Base-by-base conservation (phyloP, 306 rosid genomes). In the Cyclanthera cordifolia region DNA sequence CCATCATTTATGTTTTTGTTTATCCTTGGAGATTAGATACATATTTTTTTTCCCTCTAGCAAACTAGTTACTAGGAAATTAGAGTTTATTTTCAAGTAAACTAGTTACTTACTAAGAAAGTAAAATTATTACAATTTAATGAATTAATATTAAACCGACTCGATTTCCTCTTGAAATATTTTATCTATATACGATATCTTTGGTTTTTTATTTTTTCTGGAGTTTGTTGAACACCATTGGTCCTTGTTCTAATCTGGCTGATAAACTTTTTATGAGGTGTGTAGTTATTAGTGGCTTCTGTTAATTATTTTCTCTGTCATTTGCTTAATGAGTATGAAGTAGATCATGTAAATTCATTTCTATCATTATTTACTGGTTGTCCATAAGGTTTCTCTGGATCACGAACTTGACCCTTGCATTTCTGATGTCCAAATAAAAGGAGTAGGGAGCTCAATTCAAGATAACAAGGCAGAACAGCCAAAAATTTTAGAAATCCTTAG, bases 351-450 rank as follows among this genome's bases (percentile, higher is more conserved):
- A 61, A 37, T 2, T 19, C 28, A 5, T 20, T 61, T 16, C 17
- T 39, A 19, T 6, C 10, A 4, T 12, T 63, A 39, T 20, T 39
- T 51, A 32, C 52, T 13, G n/a, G 39, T 60, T 60, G 27, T 4
- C 46, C 67, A 1, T 27, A 61, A 37, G 28, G 28, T 59, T 32
- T 2, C 3, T 61, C 16, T n/a, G 24, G 6, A 61, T 37, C 41
- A 61, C 19, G 2, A 37, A 64, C 49, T 60, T 4, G 48, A 17
- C 27, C 6, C 9, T 57, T 25, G 43, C 15, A 57, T 57, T 28
- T 57, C 41, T 27, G 65, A 34, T 60, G 67, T 59, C 12, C 45
- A 60, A 60, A 37, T 60, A 37, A 37, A 37, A 37, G 68, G 13
- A 20, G 21, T 37, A 37, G 25, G 49, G 28, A 58, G 14, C 8